phyloP scores from a whole-genome alignment of 495 filamentous ascomycete species.

The Rhypophila decipiens region DNA sequence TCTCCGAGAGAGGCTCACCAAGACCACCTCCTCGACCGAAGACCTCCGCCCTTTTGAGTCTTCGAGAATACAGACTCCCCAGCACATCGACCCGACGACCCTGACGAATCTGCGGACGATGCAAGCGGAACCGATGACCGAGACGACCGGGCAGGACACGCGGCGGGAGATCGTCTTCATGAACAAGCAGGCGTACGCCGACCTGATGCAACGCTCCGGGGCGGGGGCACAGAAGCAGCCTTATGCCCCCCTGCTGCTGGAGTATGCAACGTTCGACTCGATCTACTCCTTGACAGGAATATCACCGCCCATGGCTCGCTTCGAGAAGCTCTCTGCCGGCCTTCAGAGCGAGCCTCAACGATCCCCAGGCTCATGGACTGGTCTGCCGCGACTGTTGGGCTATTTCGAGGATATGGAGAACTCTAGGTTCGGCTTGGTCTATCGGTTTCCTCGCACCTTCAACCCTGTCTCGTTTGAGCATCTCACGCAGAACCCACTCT shows the following conservation, averaged over 20 bases:
- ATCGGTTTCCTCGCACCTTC: constrained; percentile 66
- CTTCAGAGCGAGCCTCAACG: constrained; percentile 51
- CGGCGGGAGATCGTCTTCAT: constrained; percentile 49
- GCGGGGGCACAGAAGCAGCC: constrained; percentile 21
- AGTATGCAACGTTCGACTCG: constrained; percentile 59
- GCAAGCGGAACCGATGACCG: constrained; percentile 34
- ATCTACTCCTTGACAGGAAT: constrained; percentile 59
- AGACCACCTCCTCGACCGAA: constrained; percentile 27
- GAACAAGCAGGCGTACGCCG: constrained; percentile 39
- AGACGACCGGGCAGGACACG: constrained; percentile 20
- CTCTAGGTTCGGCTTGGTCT: constrained; percentile 75
- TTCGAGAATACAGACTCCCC: constrained; percentile 48
- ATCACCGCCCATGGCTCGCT: constrained; percentile 54
- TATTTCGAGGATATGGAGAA: constrained; percentile 76
- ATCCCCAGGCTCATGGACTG: constrained; percentile 55
- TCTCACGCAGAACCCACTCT: constrained; percentile 40
- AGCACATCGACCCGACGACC: constrained; percentile 42
- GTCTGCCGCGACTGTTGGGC: constrained; percentile 58
- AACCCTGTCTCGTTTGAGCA: constrained; percentile 52
- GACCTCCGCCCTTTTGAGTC: constrained; percentile 46
- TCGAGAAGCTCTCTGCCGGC: constrained; percentile 55
- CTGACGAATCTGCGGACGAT: constrained; percentile 38
- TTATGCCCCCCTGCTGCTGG: constrained; percentile 54
- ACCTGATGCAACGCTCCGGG: constrained; percentile 27
- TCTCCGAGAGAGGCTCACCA: constrained; percentile 15